These are phyloP conservation scores for Mucuna pruriens DNA, from an alignment of 306 rosid species.

Conservation along the genomic window DNA sequence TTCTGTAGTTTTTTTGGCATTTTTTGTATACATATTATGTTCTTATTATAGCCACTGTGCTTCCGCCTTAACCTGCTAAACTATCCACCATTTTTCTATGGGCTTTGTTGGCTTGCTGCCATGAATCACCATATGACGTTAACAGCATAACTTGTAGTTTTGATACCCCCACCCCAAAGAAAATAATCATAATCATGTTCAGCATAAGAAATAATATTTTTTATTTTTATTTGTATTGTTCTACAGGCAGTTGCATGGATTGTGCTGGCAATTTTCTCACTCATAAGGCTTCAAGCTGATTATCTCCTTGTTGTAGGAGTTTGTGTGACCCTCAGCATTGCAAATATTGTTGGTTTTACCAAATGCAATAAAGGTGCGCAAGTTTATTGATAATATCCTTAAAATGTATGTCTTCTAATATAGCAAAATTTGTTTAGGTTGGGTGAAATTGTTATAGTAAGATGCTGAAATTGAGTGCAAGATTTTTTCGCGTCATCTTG, in stretches of 20 bases:
- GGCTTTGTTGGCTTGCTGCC: neutral
- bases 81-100: neutral
- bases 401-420: neutral
- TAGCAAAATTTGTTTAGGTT: constrained; percentile 5
- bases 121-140: neutral
- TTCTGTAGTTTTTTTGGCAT: neutral
- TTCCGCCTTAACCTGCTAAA: neutral
- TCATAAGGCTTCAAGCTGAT: constrained; percentile 97
- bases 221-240: constrained; percentile 28
- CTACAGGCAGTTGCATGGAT: constrained; percentile 81
- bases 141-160: neutral
- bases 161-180: neutral
- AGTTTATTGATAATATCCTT: constrained; percentile 32
- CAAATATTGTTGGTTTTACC: constrained; percentile 95
- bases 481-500: neutral
- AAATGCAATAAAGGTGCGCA: constrained; percentile 90
- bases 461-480: neutral
- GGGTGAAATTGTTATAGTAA: neutral
- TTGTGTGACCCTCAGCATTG: constrained; percentile 92
- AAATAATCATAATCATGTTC: neutral
- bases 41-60: neutral
- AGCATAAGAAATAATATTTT: constrained; percentile 3
- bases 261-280: constrained; percentile 85
- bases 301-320: constrained; percentile 95
- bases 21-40: neutral